phyloP scores from a whole-genome alignment of 164 flowering plant genomes.

The Echeveria elegans region DNA sequence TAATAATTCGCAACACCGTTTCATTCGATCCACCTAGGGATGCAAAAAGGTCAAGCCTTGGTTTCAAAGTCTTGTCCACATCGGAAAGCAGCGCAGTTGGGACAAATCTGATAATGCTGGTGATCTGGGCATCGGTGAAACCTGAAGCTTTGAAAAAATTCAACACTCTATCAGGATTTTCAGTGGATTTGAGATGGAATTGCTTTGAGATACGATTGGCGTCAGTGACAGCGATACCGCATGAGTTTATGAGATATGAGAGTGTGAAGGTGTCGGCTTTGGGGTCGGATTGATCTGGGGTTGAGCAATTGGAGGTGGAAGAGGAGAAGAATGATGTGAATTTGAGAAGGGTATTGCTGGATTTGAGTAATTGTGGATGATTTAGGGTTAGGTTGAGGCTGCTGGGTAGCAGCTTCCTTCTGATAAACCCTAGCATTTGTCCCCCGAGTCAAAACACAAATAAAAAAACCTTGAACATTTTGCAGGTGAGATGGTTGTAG shows the following conservation, averaged over 20 bases:
- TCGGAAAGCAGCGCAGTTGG: constrained; percentile 2
- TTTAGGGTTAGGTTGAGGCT: too few relatives aligned
- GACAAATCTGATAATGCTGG: too few relatives aligned
- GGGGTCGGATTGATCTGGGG: neutral
- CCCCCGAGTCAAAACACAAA: too few relatives aligned
- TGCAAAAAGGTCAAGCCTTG: constrained; percentile 5
- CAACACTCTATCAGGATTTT: constrained; percentile 3
- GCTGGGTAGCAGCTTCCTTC: too few relatives aligned
- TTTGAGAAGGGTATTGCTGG: neutral
- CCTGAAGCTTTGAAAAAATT: neutral
- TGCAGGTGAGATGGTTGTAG: too few relatives aligned
- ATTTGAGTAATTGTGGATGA: too few relatives aligned
- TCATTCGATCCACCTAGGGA: neutral
- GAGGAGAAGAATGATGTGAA: neutral
- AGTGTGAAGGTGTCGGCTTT: neutral
- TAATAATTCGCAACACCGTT: neutral
- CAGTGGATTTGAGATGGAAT: constrained; percentile 3
- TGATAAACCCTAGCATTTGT: too few relatives aligned
- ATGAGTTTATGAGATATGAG: neutral
- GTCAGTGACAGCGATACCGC: neutral
- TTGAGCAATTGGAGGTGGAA: neutral
- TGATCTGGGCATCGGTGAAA: neutral
- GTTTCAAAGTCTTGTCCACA: constrained; percentile 4
- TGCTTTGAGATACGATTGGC: neutral
- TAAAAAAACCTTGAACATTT: too few relatives aligned